These are phyloP conservation scores for Puccinellia tenuiflora DNA, from an alignment of 176 grass and related monocot species.

Conservation along the genomic window DNA sequence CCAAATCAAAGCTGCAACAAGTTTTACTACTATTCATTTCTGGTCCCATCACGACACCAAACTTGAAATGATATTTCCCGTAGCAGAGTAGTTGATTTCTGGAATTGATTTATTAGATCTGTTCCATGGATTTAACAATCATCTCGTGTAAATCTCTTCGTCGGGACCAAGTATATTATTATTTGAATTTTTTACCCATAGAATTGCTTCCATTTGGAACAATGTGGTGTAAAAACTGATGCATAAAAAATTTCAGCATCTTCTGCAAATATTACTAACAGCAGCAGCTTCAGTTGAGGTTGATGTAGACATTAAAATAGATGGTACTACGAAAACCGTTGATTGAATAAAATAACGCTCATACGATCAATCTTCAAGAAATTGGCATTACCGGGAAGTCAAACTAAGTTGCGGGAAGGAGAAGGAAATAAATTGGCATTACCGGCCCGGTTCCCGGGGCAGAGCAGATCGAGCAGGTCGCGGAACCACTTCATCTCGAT, in stretches of 20 bases:
- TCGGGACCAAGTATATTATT: background rate
- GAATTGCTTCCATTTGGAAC: background rate
- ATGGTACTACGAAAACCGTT: background rate
- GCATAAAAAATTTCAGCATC: background rate
- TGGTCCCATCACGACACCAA: background rate
- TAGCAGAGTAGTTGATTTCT: background rate
- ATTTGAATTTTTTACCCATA: background rate
- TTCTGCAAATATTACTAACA: background rate
- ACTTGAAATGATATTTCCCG: background rate
- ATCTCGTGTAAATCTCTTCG: background rate
- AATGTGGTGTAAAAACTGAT: background rate
- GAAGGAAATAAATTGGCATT: background rate
- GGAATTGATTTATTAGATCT: background rate
- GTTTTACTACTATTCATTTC: background rate
- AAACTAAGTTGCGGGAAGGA: background rate
- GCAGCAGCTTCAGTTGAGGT: background rate
- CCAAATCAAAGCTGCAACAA: background rate
- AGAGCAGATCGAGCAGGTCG: conserved; percentile 36
- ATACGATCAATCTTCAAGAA: too few relatives aligned
- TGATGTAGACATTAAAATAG: background rate
- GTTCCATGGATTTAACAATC: conserved; percentile 3
- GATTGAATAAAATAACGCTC: too few relatives aligned
- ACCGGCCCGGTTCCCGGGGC: conserved; percentile 25
- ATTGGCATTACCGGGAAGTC: too few relatives aligned
- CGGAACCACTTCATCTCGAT: conserved; percentile 79